phyloP scores from a whole-genome alignment of 352 stramenopile genomes.

The Globisporangium perplexum region DNA sequence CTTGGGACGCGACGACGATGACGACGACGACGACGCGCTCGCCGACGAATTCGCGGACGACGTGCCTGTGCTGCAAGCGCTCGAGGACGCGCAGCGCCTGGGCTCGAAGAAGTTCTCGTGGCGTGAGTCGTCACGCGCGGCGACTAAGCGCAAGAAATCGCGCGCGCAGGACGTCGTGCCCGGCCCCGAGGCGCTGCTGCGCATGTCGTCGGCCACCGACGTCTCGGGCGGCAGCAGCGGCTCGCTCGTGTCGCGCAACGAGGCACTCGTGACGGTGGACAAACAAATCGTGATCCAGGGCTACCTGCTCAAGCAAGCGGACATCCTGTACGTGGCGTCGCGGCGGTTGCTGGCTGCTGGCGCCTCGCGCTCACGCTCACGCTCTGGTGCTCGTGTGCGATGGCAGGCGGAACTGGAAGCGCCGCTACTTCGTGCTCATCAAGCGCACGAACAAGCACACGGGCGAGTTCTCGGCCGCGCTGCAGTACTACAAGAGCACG shows the following conservation, averaged over 20 bases:
- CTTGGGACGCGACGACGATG: slow-evolving; percentile 13
- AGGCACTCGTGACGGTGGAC: slow-evolving; percentile 29
- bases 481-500: slow-evolving; percentile 85
- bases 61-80: slow-evolving; percentile 63
- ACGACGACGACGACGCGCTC: slow-evolving; percentile 22
- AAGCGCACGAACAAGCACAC: slow-evolving; percentile 68
- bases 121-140: slow-evolving; percentile 27
- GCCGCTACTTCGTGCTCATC: slow-evolving; percentile 80
- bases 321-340: slow-evolving; percentile 37
- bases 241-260: slow-evolving; percentile 30
- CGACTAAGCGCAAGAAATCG: slow-evolving; percentile 9
- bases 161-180: slow-evolving; percentile 19
- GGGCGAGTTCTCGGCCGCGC: slow-evolving; percentile 59
- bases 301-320: slow-evolving; percentile 55
- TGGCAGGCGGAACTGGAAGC: slow-evolving; percentile 81
- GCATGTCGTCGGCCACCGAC: slow-evolving; percentile 45
- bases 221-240: slow-evolving; percentile 31
- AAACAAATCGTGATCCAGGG: slow-evolving; percentile 41
- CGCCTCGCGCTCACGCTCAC: background rate
- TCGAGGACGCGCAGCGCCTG: slow-evolving; percentile 39
- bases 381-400: slow-evolving; percentile 3
- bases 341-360: too few species aligned
- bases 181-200: slow-evolving; percentile 39
- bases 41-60: slow-evolving; percentile 40
- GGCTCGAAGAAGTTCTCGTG: slow-evolving; percentile 50